Conservation (phyloP, 1,284 basidiomycete species). For the Puccinia horiana region DNA sequence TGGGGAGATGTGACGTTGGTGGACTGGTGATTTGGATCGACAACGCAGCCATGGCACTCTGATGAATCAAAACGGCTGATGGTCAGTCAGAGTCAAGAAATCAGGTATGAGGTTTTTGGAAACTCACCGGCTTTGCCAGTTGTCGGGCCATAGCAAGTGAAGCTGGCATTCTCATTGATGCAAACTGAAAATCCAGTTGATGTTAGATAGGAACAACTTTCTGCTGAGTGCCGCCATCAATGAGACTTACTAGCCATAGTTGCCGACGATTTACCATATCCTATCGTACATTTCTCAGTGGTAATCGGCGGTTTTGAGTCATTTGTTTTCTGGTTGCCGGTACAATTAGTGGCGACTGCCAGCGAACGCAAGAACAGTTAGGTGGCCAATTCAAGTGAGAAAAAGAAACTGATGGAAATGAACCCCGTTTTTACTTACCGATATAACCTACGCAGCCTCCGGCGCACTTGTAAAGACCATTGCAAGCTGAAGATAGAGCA, state of each 20-base stretch:
- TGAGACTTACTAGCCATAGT: conserved; percentile 17
- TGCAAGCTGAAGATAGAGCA: background rate
- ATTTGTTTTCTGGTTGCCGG: background rate
- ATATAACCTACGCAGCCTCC: conserved; percentile 1
- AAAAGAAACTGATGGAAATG: background rate
- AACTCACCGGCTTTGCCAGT: background rate
- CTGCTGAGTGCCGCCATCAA: background rate
- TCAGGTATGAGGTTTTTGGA: background rate
- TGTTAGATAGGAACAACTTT: background rate
- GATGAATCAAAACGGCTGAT: background rate
- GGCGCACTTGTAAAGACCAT: conserved; percentile 6
- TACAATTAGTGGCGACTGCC: background rate
- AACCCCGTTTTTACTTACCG: background rate
- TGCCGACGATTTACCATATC: conserved; percentile 15
- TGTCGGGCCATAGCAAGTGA: background rate
- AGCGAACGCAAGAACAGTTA: background rate
- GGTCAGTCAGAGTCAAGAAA: background rate
- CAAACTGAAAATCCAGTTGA: background rate
- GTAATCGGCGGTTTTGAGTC: background rate
- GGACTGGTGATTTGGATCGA: background rate
- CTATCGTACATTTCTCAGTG: background rate
- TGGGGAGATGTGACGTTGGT: background rate
- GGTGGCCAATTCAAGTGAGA: background rate
- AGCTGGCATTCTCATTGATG: background rate
- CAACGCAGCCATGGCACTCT: conserved; percentile 5